These are phyloP conservation scores for Prunella vulgaris DNA, from an alignment of 257 asterid species.

Conservation along the genomic window DNA sequence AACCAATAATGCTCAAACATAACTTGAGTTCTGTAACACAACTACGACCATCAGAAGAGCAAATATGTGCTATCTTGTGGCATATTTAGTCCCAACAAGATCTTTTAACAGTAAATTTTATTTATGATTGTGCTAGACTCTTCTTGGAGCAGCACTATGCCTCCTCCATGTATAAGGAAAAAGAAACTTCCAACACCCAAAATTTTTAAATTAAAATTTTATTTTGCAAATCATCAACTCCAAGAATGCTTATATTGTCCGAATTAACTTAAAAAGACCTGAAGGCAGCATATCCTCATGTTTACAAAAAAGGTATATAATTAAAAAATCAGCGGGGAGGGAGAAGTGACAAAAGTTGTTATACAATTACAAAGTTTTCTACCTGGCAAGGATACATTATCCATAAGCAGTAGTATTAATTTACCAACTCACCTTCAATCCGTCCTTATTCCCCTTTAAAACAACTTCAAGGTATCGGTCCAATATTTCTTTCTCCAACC, in stretches of 20 bases:
- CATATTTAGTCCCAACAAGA: background rate
- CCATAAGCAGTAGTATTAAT: background rate
- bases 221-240: background rate
- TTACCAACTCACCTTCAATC: conserved; percentile 78
- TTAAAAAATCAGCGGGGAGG: background rate
- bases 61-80: background rate
- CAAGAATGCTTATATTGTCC: background rate
- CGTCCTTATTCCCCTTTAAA: conserved; percentile 93
- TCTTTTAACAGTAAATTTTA: background rate
- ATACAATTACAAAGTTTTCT: background rate
- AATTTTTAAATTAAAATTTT: background rate
- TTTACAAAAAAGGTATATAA: background rate
- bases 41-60: too few species aligned
- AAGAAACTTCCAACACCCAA: background rate
- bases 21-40: too few species aligned
- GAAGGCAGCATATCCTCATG: background rate
- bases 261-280: background rate
- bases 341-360: background rate
- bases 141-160: background rate
- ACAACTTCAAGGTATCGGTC: conserved; percentile 95
- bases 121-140: background rate
- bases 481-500: conserved; percentile 93
- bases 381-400: background rate
- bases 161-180: background rate
- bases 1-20: too few species aligned